Conservation (phyloP, 768 basidiomycete genomes). For the Lentinula sp. region DNA sequence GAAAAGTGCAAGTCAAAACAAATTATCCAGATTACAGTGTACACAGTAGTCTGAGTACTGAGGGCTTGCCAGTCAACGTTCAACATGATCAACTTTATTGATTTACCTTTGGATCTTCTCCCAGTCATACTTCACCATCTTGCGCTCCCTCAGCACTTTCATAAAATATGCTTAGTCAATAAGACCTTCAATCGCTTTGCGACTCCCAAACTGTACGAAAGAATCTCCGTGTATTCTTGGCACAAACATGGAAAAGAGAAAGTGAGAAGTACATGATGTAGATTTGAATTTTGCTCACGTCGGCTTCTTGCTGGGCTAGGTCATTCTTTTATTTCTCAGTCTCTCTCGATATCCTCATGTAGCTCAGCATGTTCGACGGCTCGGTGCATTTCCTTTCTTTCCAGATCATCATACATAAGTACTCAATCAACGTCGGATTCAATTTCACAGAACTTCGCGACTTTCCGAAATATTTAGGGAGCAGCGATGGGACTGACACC, state of each 20-base stretch:
- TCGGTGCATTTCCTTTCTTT: slow-evolving; percentile 39
- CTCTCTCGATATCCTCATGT: slow-evolving; percentile 48
- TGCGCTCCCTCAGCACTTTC: slow-evolving; percentile 45
- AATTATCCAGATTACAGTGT: too few relatives aligned
- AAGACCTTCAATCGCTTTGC: slow-evolving; percentile 48
- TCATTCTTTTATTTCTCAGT: slow-evolving; percentile 55
- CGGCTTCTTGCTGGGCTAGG: slow-evolving; percentile 28
- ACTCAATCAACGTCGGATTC: not conserved
- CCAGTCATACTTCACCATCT: slow-evolving; percentile 48
- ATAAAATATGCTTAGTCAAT: slow-evolving; percentile 49
- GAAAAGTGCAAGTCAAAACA: too few relatives aligned
- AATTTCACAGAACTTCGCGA: slow-evolving; percentile 54
- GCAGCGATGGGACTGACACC: slow-evolving; percentile 24
- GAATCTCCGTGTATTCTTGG: slow-evolving; percentile 64
- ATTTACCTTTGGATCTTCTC: slow-evolving; percentile 64
- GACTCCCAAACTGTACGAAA: slow-evolving; percentile 46
- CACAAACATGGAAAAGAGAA: slow-evolving; percentile 57
- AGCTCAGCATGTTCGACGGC: slow-evolving; percentile 46
- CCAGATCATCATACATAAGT: not conserved
- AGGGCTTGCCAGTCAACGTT: not conserved
- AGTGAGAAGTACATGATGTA: slow-evolving; percentile 25
- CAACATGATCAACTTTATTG: slow-evolving; percentile 11
- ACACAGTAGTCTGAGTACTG: too few relatives aligned
- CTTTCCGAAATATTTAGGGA: slow-evolving; percentile 51
- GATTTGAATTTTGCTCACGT: not conserved